Base-by-base conservation (phyloP, 176 grass and related monocot genomes). In the Avena atlantica region DNA sequence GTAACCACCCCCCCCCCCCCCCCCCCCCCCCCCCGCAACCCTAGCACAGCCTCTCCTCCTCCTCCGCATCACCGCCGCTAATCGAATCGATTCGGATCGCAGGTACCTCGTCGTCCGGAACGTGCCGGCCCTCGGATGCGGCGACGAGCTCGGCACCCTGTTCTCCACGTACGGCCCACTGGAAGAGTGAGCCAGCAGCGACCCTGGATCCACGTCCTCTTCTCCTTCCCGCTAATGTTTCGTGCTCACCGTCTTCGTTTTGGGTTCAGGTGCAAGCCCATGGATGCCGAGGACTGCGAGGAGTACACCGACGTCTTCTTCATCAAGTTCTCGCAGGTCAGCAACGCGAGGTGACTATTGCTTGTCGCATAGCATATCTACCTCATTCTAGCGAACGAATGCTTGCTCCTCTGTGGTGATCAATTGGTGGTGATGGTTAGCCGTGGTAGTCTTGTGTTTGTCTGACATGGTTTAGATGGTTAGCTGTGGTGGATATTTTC, bases 201-300 rank as follows among this genome's bases (percentile, higher is more conserved):
- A 67, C 40, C 21, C 27, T 2, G 11, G 34, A 34, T 65, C 31
- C 37, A 57, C 19, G 37, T 6, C 37, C 36, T 50, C 8, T 31
- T 49, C 17, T 5, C 45, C 45, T 47, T 42, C 25, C 17, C 49
- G 10, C 31, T 51, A 47, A 42, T 51, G 36, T 19, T 56, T 1
- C 8, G 9, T 31, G 58, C 48, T 56, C 45, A 82, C 64, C 48
- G 2, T 23, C 44, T 49, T 17, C 3, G 40, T 55, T 76, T 17
- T 13, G 55, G 50, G 29, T 67, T 83, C 83, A 98, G 97, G 87
- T 98, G 94, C 83, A 99, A 92, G 68, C 97, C 97, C 57, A 98
- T 96, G 97, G 97, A 98, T 78, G 94, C 88, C 20, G 97, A 98
- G 91, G 90, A 94, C 59, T 96, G 90, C 82, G 92, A 98, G 24